These are phyloP conservation scores for Cephaloascus fragrans DNA, from an alignment of 805 yeast species.

Conservation along the genomic window DNA sequence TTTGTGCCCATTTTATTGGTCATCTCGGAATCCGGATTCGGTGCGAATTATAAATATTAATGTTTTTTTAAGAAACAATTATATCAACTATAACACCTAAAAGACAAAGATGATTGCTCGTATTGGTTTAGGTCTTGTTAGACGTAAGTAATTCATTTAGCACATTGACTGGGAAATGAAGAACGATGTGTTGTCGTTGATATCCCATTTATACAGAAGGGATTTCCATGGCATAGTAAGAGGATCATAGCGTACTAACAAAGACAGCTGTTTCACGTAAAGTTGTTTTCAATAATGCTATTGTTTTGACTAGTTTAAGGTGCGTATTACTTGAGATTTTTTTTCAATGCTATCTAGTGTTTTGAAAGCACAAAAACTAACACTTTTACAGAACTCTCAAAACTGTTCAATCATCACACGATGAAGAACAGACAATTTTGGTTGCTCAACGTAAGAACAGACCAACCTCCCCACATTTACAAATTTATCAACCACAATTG, in stretches of 20 bases:
- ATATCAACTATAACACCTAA: no score
- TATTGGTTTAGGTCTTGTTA: background rate
- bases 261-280: background rate
- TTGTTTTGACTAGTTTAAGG: background rate
- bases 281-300: background rate
- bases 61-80: no score
- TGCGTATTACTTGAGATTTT: background rate
- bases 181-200: no score
- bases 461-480: conserved; percentile 85
- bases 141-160: background rate
- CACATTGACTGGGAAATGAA: no score
- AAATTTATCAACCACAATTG: conserved; percentile 85
- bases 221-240: no score
- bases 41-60: no score
- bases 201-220: no score
- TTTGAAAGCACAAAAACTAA: no score
- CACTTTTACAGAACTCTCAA: conserved; percentile 12
- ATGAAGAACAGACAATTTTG: conserved; percentile 59
- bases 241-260: background rate
- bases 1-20: no score
- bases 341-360: background rate
- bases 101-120: background rate
- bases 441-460: conserved; percentile 77
- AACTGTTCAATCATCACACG: conserved; percentile 39
- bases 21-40: background rate